Percentiles rank a stretch among this genome's conserved stretches.
Evolutionary conservation across 306 rosid genomes (phyloP).

Genomic region (Sindora glabra): DNA sequence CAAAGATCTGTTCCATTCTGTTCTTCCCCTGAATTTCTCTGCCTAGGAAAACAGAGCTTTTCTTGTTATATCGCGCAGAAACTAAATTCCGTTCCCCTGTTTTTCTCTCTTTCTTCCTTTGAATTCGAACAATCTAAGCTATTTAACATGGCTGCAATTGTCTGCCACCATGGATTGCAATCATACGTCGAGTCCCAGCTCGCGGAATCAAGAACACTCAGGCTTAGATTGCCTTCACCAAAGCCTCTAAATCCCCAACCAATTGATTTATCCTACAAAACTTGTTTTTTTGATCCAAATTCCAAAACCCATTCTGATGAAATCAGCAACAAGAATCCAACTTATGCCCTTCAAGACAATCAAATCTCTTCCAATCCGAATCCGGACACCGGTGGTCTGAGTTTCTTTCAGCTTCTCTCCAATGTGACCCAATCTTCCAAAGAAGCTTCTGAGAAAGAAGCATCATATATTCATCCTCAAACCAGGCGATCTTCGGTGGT

Average conservation of each 20-base stretch:
- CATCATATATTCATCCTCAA: constrained; percentile 49
- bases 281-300: constrained; percentile 29
- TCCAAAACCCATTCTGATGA: constrained; percentile 16
- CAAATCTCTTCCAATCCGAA: no score
- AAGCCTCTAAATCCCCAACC: constrained; percentile 27
- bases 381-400: no score
- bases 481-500: constrained; percentile 30
- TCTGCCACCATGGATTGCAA: constrained; percentile 48
- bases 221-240: constrained; percentile 41
- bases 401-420: constrained; percentile 52
- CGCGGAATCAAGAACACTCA: constrained; percentile 53
- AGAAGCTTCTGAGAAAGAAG: constrained; percentile 10
- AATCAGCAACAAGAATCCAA: constrained; percentile 3
- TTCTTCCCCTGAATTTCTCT: no score
- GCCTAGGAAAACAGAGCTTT: neutral
- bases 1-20: no score
- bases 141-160: constrained; percentile 66
- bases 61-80: no score
- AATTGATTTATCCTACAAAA: constrained; percentile 32
- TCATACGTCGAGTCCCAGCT: constrained; percentile 52
- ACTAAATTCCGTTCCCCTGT: no score
- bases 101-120: no score
- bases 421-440: constrained; percentile 1
- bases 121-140: no score
- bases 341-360: no score